Base-by-base conservation (phyloP, 2,329 filamentous ascomycete species). In the Aureobasidium lini region DNA sequence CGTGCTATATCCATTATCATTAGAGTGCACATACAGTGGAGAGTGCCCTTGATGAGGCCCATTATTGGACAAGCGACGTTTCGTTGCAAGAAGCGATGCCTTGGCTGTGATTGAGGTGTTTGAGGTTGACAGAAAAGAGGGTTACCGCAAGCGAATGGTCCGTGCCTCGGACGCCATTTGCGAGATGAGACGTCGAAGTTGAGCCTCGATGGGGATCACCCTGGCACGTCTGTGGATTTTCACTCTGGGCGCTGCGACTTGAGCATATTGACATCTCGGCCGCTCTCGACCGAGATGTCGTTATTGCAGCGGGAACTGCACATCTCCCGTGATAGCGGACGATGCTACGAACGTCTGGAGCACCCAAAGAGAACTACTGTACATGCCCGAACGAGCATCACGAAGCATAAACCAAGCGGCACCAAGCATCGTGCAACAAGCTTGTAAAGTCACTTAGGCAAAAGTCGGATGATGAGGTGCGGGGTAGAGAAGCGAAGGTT, bases 11-110 rank as follows among this genome's bases (percentile, higher is more conserved):
- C 40, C 40, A 46, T 54, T 9, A 5, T 32, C 39, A 40, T 6
- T 43, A 16, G 37, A 34, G 15, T 15, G 29, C 40, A 56, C 16
- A 37, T 44, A 46, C 49, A 31, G 18, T 54, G 28, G 10, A 34
- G n/a, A 8, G 37, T 54, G 50, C 50, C 37, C 50, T 16, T 29
- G 50, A 23, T 13, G 36, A 15, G 10, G 11, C 13, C 50, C 29
- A 16, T 43, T 32, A 43, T 28, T 44, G 52, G 40, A 18, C 52
- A 46, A 56, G 52, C 18, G 40, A 46, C 29, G 52, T 56, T 56
- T 56, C 52, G 52, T 56, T 37, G 52, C 40, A 40, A 44, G 52
- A 56, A 56, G 52, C 52, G 52, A 56, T 43, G 28, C 15, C 48
- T 52, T 52, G 48, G 36, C 48, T 40, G 36, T 52, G 52, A 13